These are phyloP conservation scores for Hura crepitans DNA, from an alignment of 441 rosid genomes.

Conservation along the genomic window DNA sequence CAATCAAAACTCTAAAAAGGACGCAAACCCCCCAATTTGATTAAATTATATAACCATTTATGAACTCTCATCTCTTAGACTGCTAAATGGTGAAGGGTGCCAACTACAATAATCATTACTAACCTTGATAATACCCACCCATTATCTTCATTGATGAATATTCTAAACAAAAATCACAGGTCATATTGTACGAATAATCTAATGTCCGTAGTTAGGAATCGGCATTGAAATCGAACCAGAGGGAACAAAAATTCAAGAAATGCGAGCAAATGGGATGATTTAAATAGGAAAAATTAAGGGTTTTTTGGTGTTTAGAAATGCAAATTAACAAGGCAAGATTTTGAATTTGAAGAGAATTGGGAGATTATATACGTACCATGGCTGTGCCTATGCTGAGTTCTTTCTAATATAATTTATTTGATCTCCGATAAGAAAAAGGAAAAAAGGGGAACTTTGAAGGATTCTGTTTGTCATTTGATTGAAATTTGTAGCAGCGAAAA, in stretches of 20 bases:
- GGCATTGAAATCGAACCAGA: neutral
- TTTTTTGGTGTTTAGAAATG: conserved; percentile 3
- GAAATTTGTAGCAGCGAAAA: conserved; percentile 5
- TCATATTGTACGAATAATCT: neutral
- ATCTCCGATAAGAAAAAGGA: neutral
- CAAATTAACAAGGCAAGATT: neutral
- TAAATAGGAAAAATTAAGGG: conserved; percentile 8
- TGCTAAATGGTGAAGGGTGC: neutral
- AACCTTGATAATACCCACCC: neutral
- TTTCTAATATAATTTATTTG: neutral
- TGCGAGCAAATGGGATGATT: neutral
- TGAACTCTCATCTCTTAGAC: neutral
- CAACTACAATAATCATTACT: neutral
- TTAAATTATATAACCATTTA: neutral
- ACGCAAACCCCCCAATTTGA: neutral
- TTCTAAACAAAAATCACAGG: neutral
- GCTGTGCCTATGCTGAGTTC: neutral
- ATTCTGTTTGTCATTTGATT: neutral
- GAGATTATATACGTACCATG: conserved; percentile 11
- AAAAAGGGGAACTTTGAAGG: neutral
- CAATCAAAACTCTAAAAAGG: neutral
- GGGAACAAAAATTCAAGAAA: neutral
- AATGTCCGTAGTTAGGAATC: neutral
- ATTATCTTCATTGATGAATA: neutral
- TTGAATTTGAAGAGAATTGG: neutral